phyloP scores from a whole-genome alignment of 306 rosid genomes.

The Geum urbanum region DNA sequence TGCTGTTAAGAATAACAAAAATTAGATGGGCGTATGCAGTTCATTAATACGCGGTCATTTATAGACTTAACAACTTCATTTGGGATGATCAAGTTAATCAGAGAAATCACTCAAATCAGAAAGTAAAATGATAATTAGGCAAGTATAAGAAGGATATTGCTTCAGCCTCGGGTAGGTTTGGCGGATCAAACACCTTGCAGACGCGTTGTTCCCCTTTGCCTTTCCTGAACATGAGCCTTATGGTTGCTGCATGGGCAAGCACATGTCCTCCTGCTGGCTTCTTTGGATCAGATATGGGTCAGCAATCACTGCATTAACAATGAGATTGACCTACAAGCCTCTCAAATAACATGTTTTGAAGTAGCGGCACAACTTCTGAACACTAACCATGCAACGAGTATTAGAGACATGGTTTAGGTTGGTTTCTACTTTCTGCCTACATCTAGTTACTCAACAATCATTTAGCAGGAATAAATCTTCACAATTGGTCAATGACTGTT shows the following conservation, averaged over 20 bases:
- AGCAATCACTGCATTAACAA: conserved; percentile 67
- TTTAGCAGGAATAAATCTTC: background rate
- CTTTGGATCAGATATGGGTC: conserved; percentile 93
- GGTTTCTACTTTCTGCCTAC: background rate
- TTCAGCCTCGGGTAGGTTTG: too few species aligned
- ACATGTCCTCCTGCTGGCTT: conserved; percentile 98
- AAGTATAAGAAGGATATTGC: conserved; percentile 62
- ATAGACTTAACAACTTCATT: background rate
- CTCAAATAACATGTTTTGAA: background rate
- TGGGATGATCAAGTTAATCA: background rate
- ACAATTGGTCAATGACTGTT: background rate
- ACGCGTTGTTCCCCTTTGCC: conserved; percentile 97
- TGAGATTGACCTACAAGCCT: conserved; percentile 11
- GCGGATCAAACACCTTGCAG: too few species aligned
- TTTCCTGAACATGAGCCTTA: conserved; percentile 88
- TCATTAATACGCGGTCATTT: background rate
- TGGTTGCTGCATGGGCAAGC: conserved; percentile 90
- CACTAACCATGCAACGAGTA: background rate
- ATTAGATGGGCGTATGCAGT: background rate
- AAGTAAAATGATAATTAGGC: background rate
- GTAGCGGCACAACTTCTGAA: background rate
- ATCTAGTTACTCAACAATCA: background rate
- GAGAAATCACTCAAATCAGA: background rate
- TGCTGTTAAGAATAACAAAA: conserved; percentile 47
- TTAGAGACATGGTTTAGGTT: too few species aligned